Evolutionary conservation across 495 filamentous ascomycete species (phyloP).

Genomic region (Xylaria cubensis): DNA sequence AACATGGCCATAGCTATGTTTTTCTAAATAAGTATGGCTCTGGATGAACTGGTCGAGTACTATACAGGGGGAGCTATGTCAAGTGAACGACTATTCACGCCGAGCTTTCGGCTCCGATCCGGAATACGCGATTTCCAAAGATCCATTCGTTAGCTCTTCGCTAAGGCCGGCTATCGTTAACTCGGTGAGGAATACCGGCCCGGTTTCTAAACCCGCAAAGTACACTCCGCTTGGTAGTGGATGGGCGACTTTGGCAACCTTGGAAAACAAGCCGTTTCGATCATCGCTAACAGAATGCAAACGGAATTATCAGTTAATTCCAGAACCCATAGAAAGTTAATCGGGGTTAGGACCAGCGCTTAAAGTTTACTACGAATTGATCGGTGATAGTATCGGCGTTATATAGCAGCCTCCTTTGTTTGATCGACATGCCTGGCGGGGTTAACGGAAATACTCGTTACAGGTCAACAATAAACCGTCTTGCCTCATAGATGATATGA

Average conservation of each 20-base stretch:
- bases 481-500: no score
- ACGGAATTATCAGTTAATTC: neutral
- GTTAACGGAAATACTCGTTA: slow-evolving; percentile 3
- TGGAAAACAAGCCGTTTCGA: neutral
- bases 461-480: neutral
- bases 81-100: no score
- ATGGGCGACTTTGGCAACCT: neutral
- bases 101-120: no score
- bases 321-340: neutral
- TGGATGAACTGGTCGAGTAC: no score
- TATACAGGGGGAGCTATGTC: no score
- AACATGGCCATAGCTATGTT: no score
- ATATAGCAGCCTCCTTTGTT: neutral
- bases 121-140: no score
- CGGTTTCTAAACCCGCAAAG: no score
- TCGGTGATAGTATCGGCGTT: slow-evolving; percentile 25
- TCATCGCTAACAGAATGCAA: neutral
- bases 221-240: neutral
- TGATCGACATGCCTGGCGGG: neutral
- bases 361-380: neutral
- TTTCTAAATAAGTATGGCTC: no score
- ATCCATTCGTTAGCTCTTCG: no score
- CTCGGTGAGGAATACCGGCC: no score
- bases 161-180: no score
- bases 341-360: neutral